These are phyloP conservation scores for Agrocybe pediades DNA, from an alignment of 768 basidiomycete species.

Conservation along the genomic window DNA sequence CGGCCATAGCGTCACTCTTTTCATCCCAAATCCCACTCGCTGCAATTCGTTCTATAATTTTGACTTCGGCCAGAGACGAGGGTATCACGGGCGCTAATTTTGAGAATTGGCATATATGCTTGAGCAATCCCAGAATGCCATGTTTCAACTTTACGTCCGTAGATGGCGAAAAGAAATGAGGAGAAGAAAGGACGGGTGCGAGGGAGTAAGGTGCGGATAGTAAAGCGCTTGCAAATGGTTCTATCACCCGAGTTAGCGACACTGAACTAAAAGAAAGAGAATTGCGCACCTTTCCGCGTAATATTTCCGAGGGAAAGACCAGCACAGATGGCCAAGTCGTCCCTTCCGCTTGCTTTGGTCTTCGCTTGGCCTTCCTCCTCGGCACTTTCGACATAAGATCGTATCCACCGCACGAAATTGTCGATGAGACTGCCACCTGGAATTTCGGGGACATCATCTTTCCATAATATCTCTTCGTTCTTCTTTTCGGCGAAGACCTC, in stretches of 20 bases:
- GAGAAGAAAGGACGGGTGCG: conserved; percentile 59
- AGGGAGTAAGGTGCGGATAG: conserved; percentile 68
- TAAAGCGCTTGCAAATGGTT: conserved; percentile 59
- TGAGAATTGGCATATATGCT: conserved; percentile 78
- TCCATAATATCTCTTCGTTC: conserved; percentile 80
- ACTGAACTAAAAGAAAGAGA: neutral
- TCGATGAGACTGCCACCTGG: conserved; percentile 75
- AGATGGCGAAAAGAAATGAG: conserved; percentile 50
- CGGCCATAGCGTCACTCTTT: conserved; percentile 75
- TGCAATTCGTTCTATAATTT: conserved; percentile 62
- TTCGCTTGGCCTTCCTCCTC: conserved; percentile 28
- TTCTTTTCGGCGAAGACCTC: conserved; percentile 83
- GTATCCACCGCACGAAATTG: conserved; percentile 78
- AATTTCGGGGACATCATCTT: conserved; percentile 51
- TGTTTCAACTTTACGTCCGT: conserved; percentile 87
- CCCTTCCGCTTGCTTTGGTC: conserved; percentile 33
- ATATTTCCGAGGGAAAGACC: conserved; percentile 83
- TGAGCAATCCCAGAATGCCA: conserved; percentile 82
- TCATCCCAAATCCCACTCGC: conserved; percentile 70
- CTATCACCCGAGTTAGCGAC: conserved; percentile 33
- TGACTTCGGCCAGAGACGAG: conserved; percentile 56
- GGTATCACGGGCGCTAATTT: conserved; percentile 62
- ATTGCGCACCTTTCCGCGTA: conserved; percentile 64
- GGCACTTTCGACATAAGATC: conserved; percentile 47
- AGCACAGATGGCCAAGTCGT: conserved; percentile 85